phyloP scores from a whole-genome alignment of 306 rosid species.

The Quercus variabilis region DNA sequence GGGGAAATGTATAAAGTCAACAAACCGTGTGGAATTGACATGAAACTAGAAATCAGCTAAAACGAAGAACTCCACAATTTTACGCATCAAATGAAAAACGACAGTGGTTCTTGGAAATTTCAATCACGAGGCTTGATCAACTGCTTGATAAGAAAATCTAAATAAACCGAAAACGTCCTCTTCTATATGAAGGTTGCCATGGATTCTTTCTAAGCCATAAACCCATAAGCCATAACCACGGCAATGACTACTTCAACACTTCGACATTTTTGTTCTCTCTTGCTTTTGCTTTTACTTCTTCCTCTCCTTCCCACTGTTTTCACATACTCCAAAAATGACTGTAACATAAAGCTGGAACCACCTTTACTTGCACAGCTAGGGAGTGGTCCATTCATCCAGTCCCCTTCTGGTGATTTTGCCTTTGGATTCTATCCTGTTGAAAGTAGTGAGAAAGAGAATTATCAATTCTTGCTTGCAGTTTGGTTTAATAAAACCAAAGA shows the following conservation, averaged over 20 bases:
- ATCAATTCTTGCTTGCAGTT: conserved; percentile 17
- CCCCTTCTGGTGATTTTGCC: no score
- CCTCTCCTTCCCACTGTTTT: background rate
- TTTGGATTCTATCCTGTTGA: no score
- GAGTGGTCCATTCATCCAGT: background rate
- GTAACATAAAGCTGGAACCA: background rate
- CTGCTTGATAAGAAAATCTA: no score
- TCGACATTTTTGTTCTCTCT: background rate
- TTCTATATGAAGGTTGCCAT: background rate
- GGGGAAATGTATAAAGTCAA: no score
- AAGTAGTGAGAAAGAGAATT: background rate
- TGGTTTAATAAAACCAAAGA: conserved; percentile 18
- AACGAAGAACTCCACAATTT: no score
- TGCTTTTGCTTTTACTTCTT: background rate
- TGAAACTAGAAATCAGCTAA: no score
- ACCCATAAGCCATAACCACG: background rate
- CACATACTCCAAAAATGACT: background rate
- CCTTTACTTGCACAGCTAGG: background rate
- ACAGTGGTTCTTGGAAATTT: no score
- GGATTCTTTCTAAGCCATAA: background rate
- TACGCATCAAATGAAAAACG: no score
- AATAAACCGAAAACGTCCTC: background rate
- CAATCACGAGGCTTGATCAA: no score
- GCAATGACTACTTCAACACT: background rate
- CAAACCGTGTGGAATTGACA: no score